These are phyloP conservation scores for Backusella macrospora DNA, from an alignment of 192 early-diverging fungal species.

Conservation along the genomic window DNA sequence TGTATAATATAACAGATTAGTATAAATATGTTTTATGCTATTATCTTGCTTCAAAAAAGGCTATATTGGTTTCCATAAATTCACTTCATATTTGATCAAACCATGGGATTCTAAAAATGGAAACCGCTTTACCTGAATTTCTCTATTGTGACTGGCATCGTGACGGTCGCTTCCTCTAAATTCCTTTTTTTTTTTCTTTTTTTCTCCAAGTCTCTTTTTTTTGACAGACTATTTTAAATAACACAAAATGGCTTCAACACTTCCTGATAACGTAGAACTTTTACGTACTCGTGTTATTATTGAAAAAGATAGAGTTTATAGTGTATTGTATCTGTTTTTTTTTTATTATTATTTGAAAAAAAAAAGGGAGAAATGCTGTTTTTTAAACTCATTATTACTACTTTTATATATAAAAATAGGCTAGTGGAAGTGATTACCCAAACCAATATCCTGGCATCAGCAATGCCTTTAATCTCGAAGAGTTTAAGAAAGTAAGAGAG, in stretches of 20 bases:
- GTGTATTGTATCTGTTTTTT: conserved; percentile 44
- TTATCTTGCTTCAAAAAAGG: too few relatives aligned
- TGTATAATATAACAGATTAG: too few relatives aligned
- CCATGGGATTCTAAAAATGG: too few relatives aligned
- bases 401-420: conserved; percentile 45
- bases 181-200: conserved; percentile 25
- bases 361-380: neutral
- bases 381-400: neutral
- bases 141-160: too few relatives aligned
- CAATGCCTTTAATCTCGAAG: conserved; percentile 63
- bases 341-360: neutral
- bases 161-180: too few relatives aligned
- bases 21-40: too few relatives aligned
- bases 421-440: conserved; percentile 80
- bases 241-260: conserved; percentile 19
- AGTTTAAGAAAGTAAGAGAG: conserved; percentile 65
- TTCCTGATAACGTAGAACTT: conserved; percentile 43
- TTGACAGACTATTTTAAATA: neutral
- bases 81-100: too few relatives aligned
- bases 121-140: too few relatives aligned
- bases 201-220: conserved; percentile 13
- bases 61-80: too few relatives aligned
- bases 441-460: conserved; percentile 67
- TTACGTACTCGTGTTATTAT: conserved; percentile 66
- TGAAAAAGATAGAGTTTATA: conserved; percentile 68